Percentiles rank a stretch among this genome's conserved stretches.
Conservation (phyloP, 768 basidiomycete species). For the Obba rivulosa region DNA sequence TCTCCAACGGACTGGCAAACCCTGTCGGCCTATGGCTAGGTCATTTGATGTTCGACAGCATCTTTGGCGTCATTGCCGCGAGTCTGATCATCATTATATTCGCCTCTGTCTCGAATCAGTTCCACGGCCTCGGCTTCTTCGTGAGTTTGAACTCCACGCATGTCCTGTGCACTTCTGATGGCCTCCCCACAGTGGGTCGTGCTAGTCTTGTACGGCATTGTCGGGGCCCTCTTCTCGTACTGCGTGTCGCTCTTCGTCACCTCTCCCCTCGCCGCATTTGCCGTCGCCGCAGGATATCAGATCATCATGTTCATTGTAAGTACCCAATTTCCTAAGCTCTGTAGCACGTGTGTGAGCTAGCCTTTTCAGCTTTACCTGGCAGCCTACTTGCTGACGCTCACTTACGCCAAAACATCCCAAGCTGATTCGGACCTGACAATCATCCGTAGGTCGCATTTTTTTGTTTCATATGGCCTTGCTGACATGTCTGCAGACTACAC, state of each 20-base stretch:
- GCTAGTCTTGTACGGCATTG: conserved; percentile 64
- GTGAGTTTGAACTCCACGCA: conserved; percentile 32
- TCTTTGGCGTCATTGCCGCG: conserved; percentile 52
- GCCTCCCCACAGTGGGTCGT: conserved; percentile 55
- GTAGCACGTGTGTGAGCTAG: background rate
- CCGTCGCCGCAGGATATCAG: conserved; percentile 67
- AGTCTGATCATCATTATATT: conserved; percentile 63
- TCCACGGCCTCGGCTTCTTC: conserved; percentile 60
- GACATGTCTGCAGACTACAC: conserved; percentile 46
- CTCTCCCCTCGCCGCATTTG: conserved; percentile 71
- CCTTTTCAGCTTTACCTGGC: conserved; percentile 56
- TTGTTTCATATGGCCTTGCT: background rate
- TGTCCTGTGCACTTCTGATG: background rate
- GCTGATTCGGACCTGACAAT: conserved; percentile 51
- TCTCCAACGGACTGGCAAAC: conserved; percentile 69
- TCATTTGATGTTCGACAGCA: conserved; percentile 69
- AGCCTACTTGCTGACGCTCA: conserved; percentile 65
- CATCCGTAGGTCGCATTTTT: conserved; percentile 41
- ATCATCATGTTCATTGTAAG: conserved; percentile 67
- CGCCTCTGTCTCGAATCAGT: conserved; percentile 50
- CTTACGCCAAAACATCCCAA: conserved; percentile 60
- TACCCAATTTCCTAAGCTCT: conserved; percentile 7
- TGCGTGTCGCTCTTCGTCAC: conserved; percentile 53
- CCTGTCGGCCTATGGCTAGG: conserved; percentile 74
- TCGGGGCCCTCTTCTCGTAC: conserved; percentile 65